Conservation (phyloP, 1,284 basidiomycete genomes). For the Trichosporon sp. region DNA sequence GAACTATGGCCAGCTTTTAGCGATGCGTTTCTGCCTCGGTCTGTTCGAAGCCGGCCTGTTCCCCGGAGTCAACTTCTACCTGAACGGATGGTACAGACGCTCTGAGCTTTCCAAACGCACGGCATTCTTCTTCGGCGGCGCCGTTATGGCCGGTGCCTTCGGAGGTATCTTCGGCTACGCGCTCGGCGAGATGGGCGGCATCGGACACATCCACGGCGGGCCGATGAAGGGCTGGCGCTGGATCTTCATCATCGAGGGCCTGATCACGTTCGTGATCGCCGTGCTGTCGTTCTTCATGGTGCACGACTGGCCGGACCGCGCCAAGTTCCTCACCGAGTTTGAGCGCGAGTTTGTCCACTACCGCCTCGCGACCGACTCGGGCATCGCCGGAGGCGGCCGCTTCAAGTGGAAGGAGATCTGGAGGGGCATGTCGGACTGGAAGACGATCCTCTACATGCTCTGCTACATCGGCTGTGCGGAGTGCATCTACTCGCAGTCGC, state of each 20-base stretch:
- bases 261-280: constrained; percentile 46
- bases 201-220: constrained; percentile 38
- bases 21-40: constrained; percentile 47
- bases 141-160: constrained; percentile 49
- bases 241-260: constrained; percentile 51
- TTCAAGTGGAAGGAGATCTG: constrained; percentile 27
- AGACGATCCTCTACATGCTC: constrained; percentile 40
- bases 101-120: constrained; percentile 45
- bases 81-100: constrained; percentile 49
- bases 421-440: constrained; percentile 42
- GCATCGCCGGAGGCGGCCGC: constrained; percentile 39
- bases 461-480: constrained; percentile 47
- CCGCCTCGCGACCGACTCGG: constrained; percentile 46
- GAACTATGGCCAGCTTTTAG: constrained; percentile 45
- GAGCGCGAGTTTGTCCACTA: constrained; percentile 44
- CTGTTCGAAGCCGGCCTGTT: constrained; percentile 45
- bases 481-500: constrained; percentile 46
- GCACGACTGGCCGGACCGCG: constrained; percentile 49
- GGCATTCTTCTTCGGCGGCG: constrained; percentile 50
- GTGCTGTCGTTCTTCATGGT: constrained; percentile 44
- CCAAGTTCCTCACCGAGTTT: constrained; percentile 46
- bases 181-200: constrained; percentile 29
- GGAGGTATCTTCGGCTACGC: constrained; percentile 46
- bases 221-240: constrained; percentile 46
- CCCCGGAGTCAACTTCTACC: constrained; percentile 48